Evolutionary conservation across 495 filamentous ascomycete genomes (phyloP), one percentile per base, ranked within the genome.

Genomic region (Trypethelium eluteriae): DNA sequence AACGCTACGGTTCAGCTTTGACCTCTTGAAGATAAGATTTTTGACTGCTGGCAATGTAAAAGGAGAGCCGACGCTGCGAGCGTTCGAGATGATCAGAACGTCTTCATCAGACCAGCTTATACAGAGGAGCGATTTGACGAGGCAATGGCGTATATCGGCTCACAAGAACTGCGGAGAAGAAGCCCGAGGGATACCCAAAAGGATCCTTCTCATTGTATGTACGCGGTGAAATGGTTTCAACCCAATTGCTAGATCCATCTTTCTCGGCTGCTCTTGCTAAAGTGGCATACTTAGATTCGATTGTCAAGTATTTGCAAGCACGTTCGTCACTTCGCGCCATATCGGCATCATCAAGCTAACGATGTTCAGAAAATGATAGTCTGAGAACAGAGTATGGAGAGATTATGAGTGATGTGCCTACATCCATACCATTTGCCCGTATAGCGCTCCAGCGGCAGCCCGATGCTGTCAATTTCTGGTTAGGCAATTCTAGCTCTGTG

Each of bases 381-480:
- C 80, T 93, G 18, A 83, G 84, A 2, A 74, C 81, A 67, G 89
- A 93, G 73, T 93, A 90, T 75, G 38, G 69, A 2, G 41, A 75
- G 2, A 82, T 93, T 5, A 83, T 82, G 71, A 59, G 76, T 2
- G 78, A 86, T 69, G 79, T 88, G 1, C 82, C 82, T 16, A 68
- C 69, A 14, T 77, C 80, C 66, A 85, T 92, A 56, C 79, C 84
- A 32, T 93, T 85, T 73, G 89, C 88, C 0, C 81, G 83, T 39
- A 83, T 88, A 64, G 88, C 88, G 0, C 80, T 93, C 0, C 76
- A 81, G 25, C 72, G 78, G 46, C 62, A 69, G 1, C 86, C 89
- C 0, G 89, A 92, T 56, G 89, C 89, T 18, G 82, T 89, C 68
- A 93, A 93, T 72, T 76, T 93, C 68, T 93, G 89, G 89, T 84